Evolutionary conservation across 2,329 filamentous ascomycete genomes (phyloP), one percentile per base, ranked within the genome.

Genomic region (Diaporthe citriasiana): DNA sequence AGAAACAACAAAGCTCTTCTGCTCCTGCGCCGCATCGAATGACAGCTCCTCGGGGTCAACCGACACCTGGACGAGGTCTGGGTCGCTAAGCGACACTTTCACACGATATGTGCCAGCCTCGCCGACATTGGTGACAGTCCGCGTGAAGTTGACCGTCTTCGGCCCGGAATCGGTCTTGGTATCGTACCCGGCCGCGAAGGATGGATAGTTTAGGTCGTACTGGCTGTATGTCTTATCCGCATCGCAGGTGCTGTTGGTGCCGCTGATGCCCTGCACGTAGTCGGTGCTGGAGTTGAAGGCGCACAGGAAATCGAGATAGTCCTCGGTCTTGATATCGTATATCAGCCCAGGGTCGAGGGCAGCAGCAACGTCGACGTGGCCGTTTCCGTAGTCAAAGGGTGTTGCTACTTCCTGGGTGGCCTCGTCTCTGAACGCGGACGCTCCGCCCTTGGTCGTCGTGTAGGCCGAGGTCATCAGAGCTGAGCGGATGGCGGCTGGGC

Each of bases 181-280:
- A 33, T 73, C 57, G 50, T 76, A 76, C 0, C 73, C 25, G 0
- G 65, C 74, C 15, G 75, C 73, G 27, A 76, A 71, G 12, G 75
- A 76, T 0, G 74, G 75, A 38, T 76, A 76, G 65, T 76, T 76
- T 27, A 76, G 72, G 27, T 74, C 27, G 53, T 76, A 74, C 15
- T 33, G 8, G 53, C 70, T 76, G 22, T 74, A 74, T 8, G 30
- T 63, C 55, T 51, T n/a, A 9, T 38, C 50, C 12, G 27, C 12
- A 19, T 55, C 47, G 65, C 74, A 76, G 9, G 75, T 74, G 25
- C 40, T 42, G 42, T 71, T 71, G 38, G 55, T 71, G 2, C 75
- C 65, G 38, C 56, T 74, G 51, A 76, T 53, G 1, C 38, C 56
- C 17, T 42, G 19, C 10, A 71, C 45, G 27, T 63, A 59, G 33